These are phyloP conservation scores for Acanthamoeba lenticulata DNA, from an alignment of 208 protist species.

Conservation along the genomic window DNA sequence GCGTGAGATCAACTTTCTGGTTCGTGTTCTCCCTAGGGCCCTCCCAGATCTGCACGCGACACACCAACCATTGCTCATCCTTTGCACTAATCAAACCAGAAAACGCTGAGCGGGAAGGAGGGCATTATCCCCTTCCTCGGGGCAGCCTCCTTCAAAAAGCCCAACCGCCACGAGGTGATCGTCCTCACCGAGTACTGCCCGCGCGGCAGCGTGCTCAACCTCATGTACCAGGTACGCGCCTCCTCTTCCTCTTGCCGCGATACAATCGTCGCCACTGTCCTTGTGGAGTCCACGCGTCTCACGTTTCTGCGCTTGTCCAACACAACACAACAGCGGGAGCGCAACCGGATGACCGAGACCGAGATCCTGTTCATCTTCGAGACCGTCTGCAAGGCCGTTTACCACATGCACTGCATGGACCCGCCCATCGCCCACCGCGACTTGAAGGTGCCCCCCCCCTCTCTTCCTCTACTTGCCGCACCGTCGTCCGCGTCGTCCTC, in stretches of 20 bases:
- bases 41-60: neutral
- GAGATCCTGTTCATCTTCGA: slow-evolving; percentile 92
- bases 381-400: slow-evolving; percentile 90
- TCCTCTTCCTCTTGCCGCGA: no score
- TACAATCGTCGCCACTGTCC: no score
- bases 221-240: slow-evolving; percentile 11
- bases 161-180: slow-evolving; percentile 67
- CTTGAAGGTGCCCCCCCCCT: slow-evolving; percentile 82
- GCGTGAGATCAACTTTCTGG: slow-evolving; percentile 74
- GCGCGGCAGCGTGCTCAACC: slow-evolving; percentile 1
- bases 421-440: slow-evolving; percentile 95
- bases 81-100: neutral
- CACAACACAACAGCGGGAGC: slow-evolving; percentile 61
- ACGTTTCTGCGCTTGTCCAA: no score
- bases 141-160: neutral
- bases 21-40: neutral
- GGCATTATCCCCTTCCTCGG: slow-evolving; percentile 75
- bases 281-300: no score
- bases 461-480: neutral
- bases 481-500: no score
- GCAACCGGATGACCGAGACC: slow-evolving; percentile 87
- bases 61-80: neutral
- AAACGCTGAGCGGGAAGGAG: slow-evolving; percentile 60
- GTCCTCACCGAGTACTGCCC: slow-evolving; percentile 80
- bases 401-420: slow-evolving; percentile 93